phyloP scores from a whole-genome alignment of 2,329 filamentous ascomycete species.

The Colletotrichum incanum region DNA sequence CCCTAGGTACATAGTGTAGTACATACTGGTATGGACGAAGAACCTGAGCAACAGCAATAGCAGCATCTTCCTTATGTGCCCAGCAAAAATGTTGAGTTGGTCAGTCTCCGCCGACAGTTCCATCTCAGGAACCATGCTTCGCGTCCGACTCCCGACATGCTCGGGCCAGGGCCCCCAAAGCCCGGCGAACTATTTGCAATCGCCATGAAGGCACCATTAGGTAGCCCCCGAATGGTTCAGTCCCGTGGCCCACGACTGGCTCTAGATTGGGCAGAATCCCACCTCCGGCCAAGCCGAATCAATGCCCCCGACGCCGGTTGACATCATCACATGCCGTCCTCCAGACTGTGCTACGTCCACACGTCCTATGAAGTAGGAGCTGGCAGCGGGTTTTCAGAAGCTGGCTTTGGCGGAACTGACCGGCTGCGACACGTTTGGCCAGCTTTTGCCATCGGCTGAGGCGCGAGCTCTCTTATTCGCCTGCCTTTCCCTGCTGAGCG shows the following conservation, averaged over 20 bases:
- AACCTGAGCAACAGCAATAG: not conserved
- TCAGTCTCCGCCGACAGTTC: not conserved
- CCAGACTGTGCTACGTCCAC: not conserved
- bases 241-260: conserved; percentile 15
- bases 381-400: not conserved
- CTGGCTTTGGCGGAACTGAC: not conserved
- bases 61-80: conserved; percentile 14
- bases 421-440: conserved; percentile 1
- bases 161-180: not conserved
- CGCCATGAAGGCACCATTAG: not conserved
- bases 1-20: not conserved
- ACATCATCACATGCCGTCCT: conserved; percentile 39
- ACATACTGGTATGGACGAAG: not conserved
- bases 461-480: conserved; percentile 22
- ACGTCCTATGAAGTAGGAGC: not conserved
- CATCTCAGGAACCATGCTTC: conserved; percentile 8
- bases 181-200: not conserved
- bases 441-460: conserved; percentile 1
- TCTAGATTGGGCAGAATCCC: conserved; percentile 17
- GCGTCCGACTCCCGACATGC: not conserved
- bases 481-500: not conserved
- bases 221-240: not conserved
- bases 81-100: conserved; percentile 36
- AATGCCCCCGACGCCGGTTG: conserved; percentile 21
- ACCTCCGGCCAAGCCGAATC: conserved; percentile 17